Conservation (phyloP, 305 asterid genomes). For the Fraxinus nigra region DNA sequence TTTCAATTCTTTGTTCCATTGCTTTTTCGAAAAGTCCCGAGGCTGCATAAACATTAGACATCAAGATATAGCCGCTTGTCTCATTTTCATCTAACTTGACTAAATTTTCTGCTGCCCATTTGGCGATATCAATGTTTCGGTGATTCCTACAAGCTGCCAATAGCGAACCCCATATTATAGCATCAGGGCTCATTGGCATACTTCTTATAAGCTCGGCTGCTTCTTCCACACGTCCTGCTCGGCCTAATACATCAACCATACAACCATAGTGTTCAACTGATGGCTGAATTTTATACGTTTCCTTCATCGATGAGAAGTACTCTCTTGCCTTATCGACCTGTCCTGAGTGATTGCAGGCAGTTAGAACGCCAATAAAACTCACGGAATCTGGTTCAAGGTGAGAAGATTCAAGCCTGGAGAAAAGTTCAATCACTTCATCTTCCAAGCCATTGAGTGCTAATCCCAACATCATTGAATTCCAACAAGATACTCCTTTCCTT, state of each 20-base stretch:
- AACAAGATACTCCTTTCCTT: constrained; percentile 49
- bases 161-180: constrained; percentile 56
- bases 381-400: constrained; percentile 50
- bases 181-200: constrained; percentile 59
- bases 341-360: constrained; percentile 45
- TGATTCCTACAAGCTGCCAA: constrained; percentile 43
- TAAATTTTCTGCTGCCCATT: constrained; percentile 52
- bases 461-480: constrained; percentile 80
- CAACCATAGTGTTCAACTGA: constrained; percentile 62
- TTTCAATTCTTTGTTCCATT: constrained; percentile 44
- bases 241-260: constrained; percentile 61
- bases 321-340: constrained; percentile 44
- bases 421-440: constrained; percentile 42
- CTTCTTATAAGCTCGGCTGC: constrained; percentile 48
- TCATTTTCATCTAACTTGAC: constrained; percentile 42
- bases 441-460: constrained; percentile 3
- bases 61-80: constrained; percentile 42
- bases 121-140: constrained; percentile 38
- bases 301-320: constrained; percentile 43
- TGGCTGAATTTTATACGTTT: constrained; percentile 41
- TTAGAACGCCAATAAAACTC: constrained; percentile 11
- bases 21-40: constrained; percentile 46
- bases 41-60: constrained; percentile 63
- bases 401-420: constrained; percentile 36
- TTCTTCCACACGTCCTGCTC: constrained; percentile 58